Evolutionary conservation across 208 protist genomes (phyloP).

Genomic region (Leishmania martiniquensis): DNA sequence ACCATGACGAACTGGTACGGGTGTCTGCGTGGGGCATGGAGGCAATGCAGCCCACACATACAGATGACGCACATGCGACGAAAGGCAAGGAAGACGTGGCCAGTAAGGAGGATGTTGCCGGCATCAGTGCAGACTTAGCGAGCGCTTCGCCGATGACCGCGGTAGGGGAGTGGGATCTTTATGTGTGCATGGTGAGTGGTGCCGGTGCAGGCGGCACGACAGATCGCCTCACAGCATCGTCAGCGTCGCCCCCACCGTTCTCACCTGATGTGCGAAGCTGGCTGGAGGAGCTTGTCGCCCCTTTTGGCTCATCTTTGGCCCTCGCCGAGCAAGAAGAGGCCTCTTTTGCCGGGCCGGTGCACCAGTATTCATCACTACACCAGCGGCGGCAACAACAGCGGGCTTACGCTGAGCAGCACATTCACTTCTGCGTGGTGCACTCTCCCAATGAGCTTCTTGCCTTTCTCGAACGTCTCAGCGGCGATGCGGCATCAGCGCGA

Average conservation of each 20-base stretch:
- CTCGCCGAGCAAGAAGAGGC: neutral
- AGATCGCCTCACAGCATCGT: neutral
- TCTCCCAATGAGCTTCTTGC: slow-evolving; percentile 44
- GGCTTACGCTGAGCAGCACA: slow-evolving; percentile 30
- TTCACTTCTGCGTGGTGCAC: slow-evolving; percentile 30
- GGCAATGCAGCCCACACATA: neutral
- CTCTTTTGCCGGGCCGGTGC: neutral
- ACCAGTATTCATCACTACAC: neutral
- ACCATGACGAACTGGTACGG: slow-evolving; percentile 13
- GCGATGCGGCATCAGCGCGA: neutral
- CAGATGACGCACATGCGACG: neutral
- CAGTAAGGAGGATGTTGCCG: neutral
- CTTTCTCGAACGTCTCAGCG: slow-evolving; percentile 25
- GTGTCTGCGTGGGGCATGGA: slow-evolving; percentile 4
- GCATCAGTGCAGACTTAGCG: neutral
- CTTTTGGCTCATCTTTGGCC: neutral
- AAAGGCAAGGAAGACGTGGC: neutral
- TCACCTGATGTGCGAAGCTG: neutral
- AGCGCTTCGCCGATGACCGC: neutral
- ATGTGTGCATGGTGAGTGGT: slow-evolving; percentile 25
- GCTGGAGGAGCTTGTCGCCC: neutral
- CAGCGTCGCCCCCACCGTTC: neutral
- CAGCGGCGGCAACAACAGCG: slow-evolving; percentile 16
- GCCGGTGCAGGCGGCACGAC: slow-evolving; percentile 1
- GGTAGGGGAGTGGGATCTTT: slow-evolving; percentile 31